These are phyloP conservation scores for Perkinsus marinus DNA, from an alignment of 169 alveolate genomes.

Conservation along the genomic window DNA sequence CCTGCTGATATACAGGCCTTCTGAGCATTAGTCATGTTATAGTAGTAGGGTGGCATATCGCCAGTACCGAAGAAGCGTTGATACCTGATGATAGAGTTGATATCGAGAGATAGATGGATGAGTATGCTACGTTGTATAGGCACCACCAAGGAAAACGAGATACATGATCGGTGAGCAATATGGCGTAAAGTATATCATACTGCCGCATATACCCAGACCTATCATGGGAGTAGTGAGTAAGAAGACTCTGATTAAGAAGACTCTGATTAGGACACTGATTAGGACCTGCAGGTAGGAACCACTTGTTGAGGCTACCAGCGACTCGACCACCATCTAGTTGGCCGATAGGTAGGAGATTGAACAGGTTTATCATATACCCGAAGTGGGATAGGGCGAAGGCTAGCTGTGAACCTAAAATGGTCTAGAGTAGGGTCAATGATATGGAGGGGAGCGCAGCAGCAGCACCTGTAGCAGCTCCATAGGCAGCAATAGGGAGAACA, in stretches of 20 bases:
- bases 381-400: conserved; percentile 1
- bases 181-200: neutral
- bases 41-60: neutral
- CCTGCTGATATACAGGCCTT: neutral
- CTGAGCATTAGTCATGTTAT: neutral
- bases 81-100: neutral
- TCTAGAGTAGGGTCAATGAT: neutral
- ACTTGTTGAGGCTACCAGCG: neutral
- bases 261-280: neutral
- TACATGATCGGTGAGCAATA: neutral
- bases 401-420: neutral
- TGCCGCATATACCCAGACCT: neutral
- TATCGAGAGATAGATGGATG: neutral
- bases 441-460: neutral
- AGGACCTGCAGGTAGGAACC: neutral
- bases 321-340: conserved; percentile 5
- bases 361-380: conserved; percentile 1
- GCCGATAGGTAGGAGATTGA: conserved; percentile 1
- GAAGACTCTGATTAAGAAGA: no score
- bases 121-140: neutral
- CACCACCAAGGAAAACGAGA: neutral
- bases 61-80: neutral
- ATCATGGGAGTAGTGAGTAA: neutral
- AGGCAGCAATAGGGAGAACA: neutral
- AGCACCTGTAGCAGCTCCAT: neutral